A percentile compares a stretch with the other conserved stretches of the same genome.
These are phyloP conservation scores for Tetrapisispora fleetii DNA, from an alignment of 805 yeast species.

Conservation along the genomic window DNA sequence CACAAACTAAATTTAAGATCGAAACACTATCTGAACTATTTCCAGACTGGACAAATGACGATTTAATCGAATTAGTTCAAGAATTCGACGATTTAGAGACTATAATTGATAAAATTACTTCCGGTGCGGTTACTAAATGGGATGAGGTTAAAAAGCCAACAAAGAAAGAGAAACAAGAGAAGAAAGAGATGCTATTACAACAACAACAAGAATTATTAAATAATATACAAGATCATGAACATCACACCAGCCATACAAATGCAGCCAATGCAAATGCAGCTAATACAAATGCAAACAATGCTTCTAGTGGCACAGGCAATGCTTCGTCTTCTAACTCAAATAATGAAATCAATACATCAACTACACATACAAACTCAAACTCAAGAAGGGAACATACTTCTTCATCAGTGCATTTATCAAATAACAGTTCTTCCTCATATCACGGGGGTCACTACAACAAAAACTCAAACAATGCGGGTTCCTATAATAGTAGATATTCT, in stretches of 20 bases:
- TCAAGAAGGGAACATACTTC: not conserved
- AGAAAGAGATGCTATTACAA: slow-evolving; percentile 12
- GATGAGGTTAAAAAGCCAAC: slow-evolving; percentile 71
- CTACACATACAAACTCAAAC: slow-evolving; percentile 2
- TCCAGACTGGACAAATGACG: slow-evolving; percentile 90
- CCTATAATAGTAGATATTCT: not conserved
- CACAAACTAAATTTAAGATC: slow-evolving; percentile 33
- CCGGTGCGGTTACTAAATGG: slow-evolving; percentile 88
- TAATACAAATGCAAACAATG: slow-evolving; percentile 11
- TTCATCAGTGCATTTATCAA: slow-evolving; percentile 2
- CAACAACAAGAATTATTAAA: slow-evolving; percentile 10
- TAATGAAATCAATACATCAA: slow-evolving; percentile 1
- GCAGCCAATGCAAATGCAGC: slow-evolving; percentile 6
- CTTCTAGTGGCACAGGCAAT: not conserved
- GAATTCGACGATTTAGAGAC: slow-evolving; percentile 73
- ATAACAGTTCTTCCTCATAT: not conserved
- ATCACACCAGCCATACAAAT: slow-evolving; percentile 9
- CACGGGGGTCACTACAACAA: slow-evolving; percentile 3
- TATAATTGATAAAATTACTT: slow-evolving; percentile 79
- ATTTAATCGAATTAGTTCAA: slow-evolving; percentile 60
- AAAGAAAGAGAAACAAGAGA: slow-evolving; percentile 44
- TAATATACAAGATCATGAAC: slow-evolving; percentile 3
- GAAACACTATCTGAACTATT: slow-evolving; percentile 69
- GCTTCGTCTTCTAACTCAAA: not conserved
- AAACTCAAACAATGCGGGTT: slow-evolving; percentile 6